Evolutionary conservation across 1,284 basidiomycete species (phyloP), one percentile per base, ranked within the genome.

Genomic region (Taiwanofungus camphoratus): DNA sequence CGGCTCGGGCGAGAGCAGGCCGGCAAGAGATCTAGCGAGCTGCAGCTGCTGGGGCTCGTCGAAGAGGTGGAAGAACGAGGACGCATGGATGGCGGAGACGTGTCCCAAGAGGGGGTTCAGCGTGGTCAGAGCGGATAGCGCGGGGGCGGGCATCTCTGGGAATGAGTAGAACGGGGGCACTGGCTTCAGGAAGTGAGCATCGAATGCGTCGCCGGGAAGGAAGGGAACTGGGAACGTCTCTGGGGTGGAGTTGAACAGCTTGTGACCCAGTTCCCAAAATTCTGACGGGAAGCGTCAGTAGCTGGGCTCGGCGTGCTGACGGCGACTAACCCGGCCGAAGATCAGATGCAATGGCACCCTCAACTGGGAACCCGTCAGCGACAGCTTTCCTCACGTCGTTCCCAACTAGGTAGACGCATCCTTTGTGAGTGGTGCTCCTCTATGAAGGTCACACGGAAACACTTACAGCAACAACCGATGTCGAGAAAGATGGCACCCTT

Each of bases 391-490:
- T 52, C 5, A 60, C 33, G 44, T 70, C 69, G 41, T 65, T 68
- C 4, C 69, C 70, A 45, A 73, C 69, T 70, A 16, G 38, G 4
- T 27, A 4, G 6, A 15, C 16, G 1, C 15, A 22, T 11, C 12
- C 15, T 3, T 15, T 8, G 16, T n/a, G n/a, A n/a, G n/a, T n/a
- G n/a, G n/a, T n/a, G n/a, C n/a, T n/a, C n/a, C n/a, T n/a, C 19
- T n/a, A n/a, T n/a, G n/a, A n/a, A 21, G 16, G 31, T 7, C 11
- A 19, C 23, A 20, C 12, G 8, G n/a, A 11, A 15, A 21, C 13
- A 60, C 70, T 52, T 45, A 75, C 73, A 73, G 50, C 70, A 73
- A 48, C 72, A 74, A 8, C 61, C 65, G n/a, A 66, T 49, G 39
- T 68, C 65, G 3, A 77, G 57, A 8, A 75, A 55, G 26, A 79